Percentiles rank a stretch among this genome's conserved stretches.
These are phyloP conservation scores for Aureobasidium subglaciale DNA, from an alignment of 2,329 filamentous ascomycete genomes.

Conservation along the genomic window DNA sequence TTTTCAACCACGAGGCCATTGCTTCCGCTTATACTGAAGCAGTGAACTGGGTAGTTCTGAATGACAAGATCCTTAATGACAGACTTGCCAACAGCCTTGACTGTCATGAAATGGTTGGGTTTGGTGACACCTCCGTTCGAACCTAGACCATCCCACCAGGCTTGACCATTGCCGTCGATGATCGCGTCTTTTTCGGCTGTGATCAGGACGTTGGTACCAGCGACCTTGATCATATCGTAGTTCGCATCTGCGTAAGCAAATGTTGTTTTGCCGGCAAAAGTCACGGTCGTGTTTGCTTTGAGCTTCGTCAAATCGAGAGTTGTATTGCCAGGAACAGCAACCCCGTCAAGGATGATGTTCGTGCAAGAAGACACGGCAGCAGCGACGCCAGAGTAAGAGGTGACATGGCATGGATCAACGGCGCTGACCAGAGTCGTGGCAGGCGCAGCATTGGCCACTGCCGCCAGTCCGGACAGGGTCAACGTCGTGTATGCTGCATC, in stretches of 20 bases:
- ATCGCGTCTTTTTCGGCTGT: conserved; percentile 30
- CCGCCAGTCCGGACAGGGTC: neutral
- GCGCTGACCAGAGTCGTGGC: neutral
- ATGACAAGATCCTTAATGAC: conserved; percentile 34
- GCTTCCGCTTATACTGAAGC: conserved; percentile 32
- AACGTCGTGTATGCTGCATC: neutral
- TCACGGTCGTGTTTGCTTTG: conserved; percentile 35
- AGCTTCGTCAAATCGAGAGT: conserved; percentile 37
- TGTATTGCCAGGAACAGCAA: conserved; percentile 33
- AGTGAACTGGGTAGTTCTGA: conserved; percentile 36
- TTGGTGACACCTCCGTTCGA: conserved; percentile 40
- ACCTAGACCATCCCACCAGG: conserved; percentile 42
- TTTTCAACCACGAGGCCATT: conserved; percentile 30
- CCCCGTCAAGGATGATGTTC: conserved; percentile 35
- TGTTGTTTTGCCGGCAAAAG: conserved; percentile 34
- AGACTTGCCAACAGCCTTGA: conserved; percentile 33
- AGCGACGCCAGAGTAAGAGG: conserved; percentile 8
- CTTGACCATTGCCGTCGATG: conserved; percentile 34
- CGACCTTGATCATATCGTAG: conserved; percentile 33
- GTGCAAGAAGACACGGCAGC: conserved; percentile 36
- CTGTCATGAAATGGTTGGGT: conserved; percentile 36
- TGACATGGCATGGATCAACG: conserved; percentile 4
- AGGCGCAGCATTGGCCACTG: neutral
- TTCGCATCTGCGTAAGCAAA: conserved; percentile 35
- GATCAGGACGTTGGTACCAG: conserved; percentile 36